Conservation (phyloP, 2,329 filamentous ascomycete species). For the Rutstroemia sp. region DNA sequence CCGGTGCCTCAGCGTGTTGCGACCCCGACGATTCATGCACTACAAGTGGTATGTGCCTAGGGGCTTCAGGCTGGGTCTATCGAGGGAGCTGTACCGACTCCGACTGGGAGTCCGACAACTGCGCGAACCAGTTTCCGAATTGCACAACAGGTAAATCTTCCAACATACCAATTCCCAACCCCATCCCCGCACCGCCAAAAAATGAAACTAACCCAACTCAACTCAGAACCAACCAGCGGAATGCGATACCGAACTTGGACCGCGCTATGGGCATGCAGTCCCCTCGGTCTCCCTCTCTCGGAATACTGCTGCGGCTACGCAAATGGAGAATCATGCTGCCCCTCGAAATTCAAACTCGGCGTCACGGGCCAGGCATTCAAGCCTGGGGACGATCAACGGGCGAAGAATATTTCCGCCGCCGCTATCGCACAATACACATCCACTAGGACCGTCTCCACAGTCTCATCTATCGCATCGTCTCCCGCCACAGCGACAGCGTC, state of each 20-base stretch:
- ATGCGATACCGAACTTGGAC: neutral
- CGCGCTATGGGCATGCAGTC: neutral
- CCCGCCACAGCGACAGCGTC: neutral
- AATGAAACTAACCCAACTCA: too few relatives aligned
- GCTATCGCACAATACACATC: neutral
- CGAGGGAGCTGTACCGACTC: neutral
- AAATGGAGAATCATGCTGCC: neutral
- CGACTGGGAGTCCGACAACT: neutral
- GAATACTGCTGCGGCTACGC: neutral
- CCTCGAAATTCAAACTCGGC: neutral
- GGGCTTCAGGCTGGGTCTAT: neutral
- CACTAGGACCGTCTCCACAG: neutral
- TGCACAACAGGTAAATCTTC: neutral
- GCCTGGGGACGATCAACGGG: neutral
- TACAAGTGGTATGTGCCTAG: neutral
- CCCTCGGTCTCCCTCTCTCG: neutral
- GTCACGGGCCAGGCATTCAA: neutral
- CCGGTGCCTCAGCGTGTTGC: neutral
- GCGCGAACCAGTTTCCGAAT: neutral
- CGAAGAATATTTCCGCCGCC: neutral
- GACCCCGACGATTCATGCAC: neutral
- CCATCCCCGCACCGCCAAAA: neutral
- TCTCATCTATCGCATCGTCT: neutral
- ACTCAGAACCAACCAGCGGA: neutral
- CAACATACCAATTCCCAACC: neutral